Evolutionary conservation across 2,329 filamentous ascomycete genomes (phyloP).

Genomic region (Aspergillus nomiae): DNA sequence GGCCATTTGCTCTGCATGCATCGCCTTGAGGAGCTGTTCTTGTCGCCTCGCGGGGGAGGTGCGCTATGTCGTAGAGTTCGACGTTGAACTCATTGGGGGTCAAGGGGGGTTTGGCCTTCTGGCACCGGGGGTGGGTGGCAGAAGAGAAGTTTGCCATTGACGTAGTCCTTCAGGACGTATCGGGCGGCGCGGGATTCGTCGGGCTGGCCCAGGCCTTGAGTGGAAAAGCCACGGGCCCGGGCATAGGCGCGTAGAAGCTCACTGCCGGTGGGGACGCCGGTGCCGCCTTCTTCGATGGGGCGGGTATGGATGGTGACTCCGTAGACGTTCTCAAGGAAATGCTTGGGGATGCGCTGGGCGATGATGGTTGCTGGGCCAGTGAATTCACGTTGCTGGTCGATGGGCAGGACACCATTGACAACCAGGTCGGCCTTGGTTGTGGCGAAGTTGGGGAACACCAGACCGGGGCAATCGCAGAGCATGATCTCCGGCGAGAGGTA

Average conservation of each 20-base stretch:
- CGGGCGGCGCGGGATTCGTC: slow-evolving; percentile 91
- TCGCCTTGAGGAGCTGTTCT: slow-evolving; percentile 54
- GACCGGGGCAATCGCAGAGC: slow-evolving; percentile 95
- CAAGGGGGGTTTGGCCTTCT: slow-evolving; percentile 50
- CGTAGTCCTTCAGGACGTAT: slow-evolving; percentile 93
- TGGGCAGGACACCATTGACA: slow-evolving; percentile 90
- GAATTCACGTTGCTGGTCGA: slow-evolving; percentile 93
- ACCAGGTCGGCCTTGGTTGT: slow-evolving; percentile 95
- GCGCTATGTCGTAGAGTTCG: slow-evolving; percentile 80
- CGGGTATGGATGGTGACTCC: slow-evolving; percentile 84
- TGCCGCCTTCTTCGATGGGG: slow-evolving; percentile 88
- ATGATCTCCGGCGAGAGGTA: slow-evolving; percentile 87
- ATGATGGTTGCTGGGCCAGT: slow-evolving; percentile 84
- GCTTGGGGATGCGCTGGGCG: slow-evolving; percentile 79
- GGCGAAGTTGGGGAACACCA: slow-evolving; percentile 98
- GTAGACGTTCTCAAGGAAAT: slow-evolving; percentile 89
- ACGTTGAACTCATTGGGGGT: slow-evolving; percentile 79
- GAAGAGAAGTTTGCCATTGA: slow-evolving; percentile 91
- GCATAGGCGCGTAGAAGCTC: slow-evolving; percentile 88
- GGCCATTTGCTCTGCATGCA: slow-evolving; percentile 38
- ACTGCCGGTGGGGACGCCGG: slow-evolving; percentile 77
- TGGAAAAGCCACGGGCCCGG: slow-evolving; percentile 84
- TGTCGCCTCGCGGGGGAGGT: slow-evolving; percentile 84
- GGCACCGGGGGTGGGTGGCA: slow-evolving; percentile 76
- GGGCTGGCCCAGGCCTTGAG: slow-evolving; percentile 83